Percentiles rank a stretch among this genome's conserved stretches.
Evolutionary conservation across 306 rosid species (phyloP).

Genomic region (Inga laurina): DNA sequence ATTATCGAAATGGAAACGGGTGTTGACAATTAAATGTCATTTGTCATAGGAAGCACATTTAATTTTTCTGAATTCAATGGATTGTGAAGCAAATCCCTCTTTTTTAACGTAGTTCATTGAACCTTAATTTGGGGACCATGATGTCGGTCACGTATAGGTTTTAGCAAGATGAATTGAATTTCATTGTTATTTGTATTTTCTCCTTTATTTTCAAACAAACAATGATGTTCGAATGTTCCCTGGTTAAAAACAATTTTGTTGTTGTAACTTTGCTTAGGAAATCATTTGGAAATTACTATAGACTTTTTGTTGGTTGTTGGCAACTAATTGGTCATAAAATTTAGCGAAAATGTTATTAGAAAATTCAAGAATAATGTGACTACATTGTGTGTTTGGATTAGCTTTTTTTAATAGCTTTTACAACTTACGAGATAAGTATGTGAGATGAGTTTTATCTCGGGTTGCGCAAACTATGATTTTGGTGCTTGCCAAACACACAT

Average conservation of each 20-base stretch:
- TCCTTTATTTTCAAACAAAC: neutral
- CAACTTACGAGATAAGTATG: too few relatives aligned
- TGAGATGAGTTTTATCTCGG: too few relatives aligned
- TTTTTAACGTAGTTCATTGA: neutral
- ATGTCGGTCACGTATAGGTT: neutral
- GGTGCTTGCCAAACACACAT: too few relatives aligned
- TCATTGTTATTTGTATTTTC: neutral
- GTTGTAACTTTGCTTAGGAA: neutral
- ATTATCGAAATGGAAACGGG: too few relatives aligned
- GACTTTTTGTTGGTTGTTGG: neutral
- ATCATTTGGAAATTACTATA: too few relatives aligned
- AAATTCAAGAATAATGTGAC: neutral
- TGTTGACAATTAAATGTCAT: neutral
- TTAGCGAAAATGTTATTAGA: neutral
- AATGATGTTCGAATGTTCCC: neutral
- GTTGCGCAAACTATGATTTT: too few relatives aligned
- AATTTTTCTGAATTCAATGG: neutral
- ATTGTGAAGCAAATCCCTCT: neutral
- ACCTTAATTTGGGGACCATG: neutral
- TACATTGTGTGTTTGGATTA: too few relatives aligned
- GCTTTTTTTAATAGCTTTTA: too few relatives aligned
- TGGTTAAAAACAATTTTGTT: neutral
- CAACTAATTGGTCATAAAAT: neutral
- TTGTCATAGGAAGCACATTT: neutral
- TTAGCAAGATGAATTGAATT: neutral